phyloP scores from a whole-genome alignment of 2,329 filamentous ascomycete genomes.

The Botrytis cinerea region DNA sequence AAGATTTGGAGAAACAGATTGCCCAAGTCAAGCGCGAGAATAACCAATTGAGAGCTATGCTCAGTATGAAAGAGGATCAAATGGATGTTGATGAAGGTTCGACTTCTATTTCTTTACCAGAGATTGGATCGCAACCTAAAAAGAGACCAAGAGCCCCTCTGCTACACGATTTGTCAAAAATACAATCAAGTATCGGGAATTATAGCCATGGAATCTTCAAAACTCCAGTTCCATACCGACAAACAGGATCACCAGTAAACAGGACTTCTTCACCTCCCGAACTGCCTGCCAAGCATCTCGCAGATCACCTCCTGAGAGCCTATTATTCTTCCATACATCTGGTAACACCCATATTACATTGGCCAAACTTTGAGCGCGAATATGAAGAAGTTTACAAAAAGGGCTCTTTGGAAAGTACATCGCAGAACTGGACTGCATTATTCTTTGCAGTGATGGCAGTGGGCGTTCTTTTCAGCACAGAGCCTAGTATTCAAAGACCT shows the following conservation, averaged over 20 bases:
- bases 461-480: conserved; percentile 71
- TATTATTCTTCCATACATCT: conserved; percentile 79
- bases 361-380: conserved; percentile 76
- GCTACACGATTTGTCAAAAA: conserved; percentile 69
- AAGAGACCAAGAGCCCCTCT: conserved; percentile 61
- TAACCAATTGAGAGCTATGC: conserved; percentile 66
- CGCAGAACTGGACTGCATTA: conserved; percentile 73
- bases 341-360: conserved; percentile 83
- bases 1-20: conserved; percentile 93
- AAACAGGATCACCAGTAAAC: conserved; percentile 49
- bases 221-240: conserved; percentile 68
- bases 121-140: conserved; percentile 65
- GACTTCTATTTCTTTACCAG: conserved; percentile 57
- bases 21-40: conserved; percentile 80
- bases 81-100: conserved; percentile 46
- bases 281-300: conserved; percentile 68
- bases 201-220: conserved; percentile 80
- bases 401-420: conserved; percentile 59
- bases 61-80: conserved; percentile 48
- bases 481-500: conserved; percentile 55
- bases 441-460: conserved; percentile 84
- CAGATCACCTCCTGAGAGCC: conserved; percentile 71
- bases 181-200: conserved; percentile 70
- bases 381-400: conserved; percentile 76
- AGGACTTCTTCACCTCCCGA: conserved; percentile 60